A percentile compares a stretch with the other conserved stretches of the same genome.
phyloP scores from a whole-genome alignment of 345 rosid genomes.

The Camelina laxa region DNA sequence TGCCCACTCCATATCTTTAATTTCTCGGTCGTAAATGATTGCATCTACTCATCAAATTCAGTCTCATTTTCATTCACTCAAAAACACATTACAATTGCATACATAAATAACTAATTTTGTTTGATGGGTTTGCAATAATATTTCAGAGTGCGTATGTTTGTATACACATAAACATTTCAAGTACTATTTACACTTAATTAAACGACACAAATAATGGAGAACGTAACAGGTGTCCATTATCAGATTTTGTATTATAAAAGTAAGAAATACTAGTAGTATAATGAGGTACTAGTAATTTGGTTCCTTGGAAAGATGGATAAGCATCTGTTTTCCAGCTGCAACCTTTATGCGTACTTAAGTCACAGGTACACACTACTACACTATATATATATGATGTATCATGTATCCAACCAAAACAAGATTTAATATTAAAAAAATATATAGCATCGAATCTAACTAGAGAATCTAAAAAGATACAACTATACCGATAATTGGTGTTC shows the following conservation, averaged over 20 bases:
- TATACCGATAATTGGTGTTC: conserved; percentile 2
- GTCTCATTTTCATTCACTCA: background rate
- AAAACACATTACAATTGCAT: too few relatives aligned
- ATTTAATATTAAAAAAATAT: background rate
- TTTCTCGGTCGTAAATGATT: conserved; percentile 34
- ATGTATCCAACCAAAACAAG: background rate
- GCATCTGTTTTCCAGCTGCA: conserved; percentile 33
- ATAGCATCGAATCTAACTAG: conserved; percentile 9
- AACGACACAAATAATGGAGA: conserved; percentile 12
- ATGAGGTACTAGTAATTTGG: conserved; percentile 10
- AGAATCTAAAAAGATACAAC: conserved; percentile 16
- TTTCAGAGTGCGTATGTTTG: too few relatives aligned
- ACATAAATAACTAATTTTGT: too few relatives aligned
- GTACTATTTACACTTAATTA: background rate
- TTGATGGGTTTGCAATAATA: too few relatives aligned
- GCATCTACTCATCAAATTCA: background rate
- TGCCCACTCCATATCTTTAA: conserved; percentile 29
- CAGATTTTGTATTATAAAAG: background rate
- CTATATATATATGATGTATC: too few relatives aligned
- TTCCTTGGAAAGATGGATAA: conserved; percentile 5
- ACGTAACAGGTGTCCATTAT: conserved; percentile 11
- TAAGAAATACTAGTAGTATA: background rate
- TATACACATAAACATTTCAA: background rate
- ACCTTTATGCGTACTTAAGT: conserved; percentile 20
- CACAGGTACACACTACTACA: conserved; percentile 3